Percentiles rank a stretch among this genome's conserved stretches.
phyloP scores from a whole-genome alignment of 805 yeast species.

The Ogataea naganishii region DNA sequence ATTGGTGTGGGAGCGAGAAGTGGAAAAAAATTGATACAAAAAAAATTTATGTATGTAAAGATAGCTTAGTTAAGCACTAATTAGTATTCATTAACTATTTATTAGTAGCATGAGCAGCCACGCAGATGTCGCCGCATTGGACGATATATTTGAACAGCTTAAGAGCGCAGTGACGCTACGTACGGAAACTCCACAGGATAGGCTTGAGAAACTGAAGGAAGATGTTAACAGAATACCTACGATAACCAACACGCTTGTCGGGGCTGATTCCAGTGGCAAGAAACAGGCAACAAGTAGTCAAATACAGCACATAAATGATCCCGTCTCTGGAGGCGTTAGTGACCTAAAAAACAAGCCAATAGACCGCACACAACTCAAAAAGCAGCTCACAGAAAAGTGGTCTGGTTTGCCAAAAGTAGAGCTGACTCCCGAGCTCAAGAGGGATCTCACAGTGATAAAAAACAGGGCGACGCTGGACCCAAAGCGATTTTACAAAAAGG shows the following conservation, averaged over 20 bases:
- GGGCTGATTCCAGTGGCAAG: too few species aligned
- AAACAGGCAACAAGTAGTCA: too few species aligned
- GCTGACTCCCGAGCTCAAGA: conserved; percentile 58
- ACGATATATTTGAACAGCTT: conserved; percentile 2
- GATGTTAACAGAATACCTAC: neutral
- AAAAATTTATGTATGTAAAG: neutral
- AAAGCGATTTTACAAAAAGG: conserved; percentile 88
- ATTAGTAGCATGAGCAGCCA: neutral
- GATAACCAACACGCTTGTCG: neutral
- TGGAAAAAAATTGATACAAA: neutral
- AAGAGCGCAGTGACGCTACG: neutral
- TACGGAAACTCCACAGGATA: too few species aligned
- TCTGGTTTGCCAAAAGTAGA: conserved; percentile 73
- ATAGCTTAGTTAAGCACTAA: neutral
- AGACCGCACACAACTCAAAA: conserved; percentile 8
- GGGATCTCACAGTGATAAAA: conserved; percentile 72
- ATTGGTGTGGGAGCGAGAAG: neutral
- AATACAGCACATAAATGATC: too few species aligned
- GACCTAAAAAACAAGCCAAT: conserved; percentile 10
- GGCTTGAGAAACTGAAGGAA: neutral
- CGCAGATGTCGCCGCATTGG: neutral
- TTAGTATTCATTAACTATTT: neutral
- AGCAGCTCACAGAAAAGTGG: conserved; percentile 58
- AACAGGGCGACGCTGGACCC: conserved; percentile 92
- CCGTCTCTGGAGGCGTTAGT: too few species aligned